Conservation (phyloP, 768 basidiomycete genomes). For the Pholiota molesta region DNA sequence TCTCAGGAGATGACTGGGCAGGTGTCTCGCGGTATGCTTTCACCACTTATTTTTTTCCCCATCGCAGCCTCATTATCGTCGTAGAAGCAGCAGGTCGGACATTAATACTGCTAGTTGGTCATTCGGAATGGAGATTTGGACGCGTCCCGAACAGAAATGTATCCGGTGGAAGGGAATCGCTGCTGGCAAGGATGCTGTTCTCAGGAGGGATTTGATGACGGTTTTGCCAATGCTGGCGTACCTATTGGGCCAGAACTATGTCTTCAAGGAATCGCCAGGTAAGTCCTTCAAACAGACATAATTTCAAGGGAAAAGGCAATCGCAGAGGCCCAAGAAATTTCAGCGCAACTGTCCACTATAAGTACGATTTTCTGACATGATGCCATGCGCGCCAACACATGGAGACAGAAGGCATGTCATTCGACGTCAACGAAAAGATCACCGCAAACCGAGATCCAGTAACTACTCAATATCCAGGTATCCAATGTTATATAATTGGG, state of each 20-base stretch:
- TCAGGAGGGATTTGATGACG: too few relatives aligned
- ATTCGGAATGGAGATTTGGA: not conserved
- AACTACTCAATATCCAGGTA: too few relatives aligned
- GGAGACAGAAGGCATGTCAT: conserved; percentile 38
- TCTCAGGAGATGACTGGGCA: conserved; percentile 4
- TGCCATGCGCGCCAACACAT: conserved; percentile 76
- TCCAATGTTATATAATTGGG: too few relatives aligned
- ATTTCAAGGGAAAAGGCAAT: conserved; percentile 30
- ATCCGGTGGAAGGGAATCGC: conserved; percentile 24
- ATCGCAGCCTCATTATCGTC: not conserved
- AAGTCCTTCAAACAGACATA: too few relatives aligned
- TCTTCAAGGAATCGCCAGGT: too few relatives aligned
- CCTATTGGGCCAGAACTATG: too few relatives aligned
- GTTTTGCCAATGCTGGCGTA: too few relatives aligned
- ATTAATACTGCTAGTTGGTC: too few relatives aligned
- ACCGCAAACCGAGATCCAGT: conserved; percentile 47
- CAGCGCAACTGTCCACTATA: conserved; percentile 52
- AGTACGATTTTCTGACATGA: conserved; percentile 75
- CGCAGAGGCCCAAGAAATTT: conserved; percentile 55
- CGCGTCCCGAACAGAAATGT: conserved; percentile 6
- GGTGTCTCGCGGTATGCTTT: not conserved
- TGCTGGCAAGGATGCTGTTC: too few relatives aligned
- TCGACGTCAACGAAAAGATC: conserved; percentile 45
- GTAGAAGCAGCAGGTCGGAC: not conserved
- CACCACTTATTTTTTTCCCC: not conserved